A percentile compares a stretch with the other conserved stretches of the same genome.
Conservation (phyloP, 1,284 basidiomycete species). For the Termitomyces sp. region DNA sequence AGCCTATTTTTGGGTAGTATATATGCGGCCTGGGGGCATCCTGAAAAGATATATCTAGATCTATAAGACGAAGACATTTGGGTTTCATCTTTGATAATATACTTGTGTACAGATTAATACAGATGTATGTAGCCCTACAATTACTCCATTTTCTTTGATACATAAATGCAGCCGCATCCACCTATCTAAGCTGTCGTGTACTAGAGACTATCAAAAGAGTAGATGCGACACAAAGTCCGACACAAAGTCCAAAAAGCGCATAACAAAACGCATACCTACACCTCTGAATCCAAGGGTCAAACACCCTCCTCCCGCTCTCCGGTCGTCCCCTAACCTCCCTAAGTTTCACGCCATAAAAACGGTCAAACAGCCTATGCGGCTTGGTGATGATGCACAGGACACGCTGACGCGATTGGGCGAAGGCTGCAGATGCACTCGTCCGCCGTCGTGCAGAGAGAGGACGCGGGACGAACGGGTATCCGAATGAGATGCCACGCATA, state of each 20-base stretch:
- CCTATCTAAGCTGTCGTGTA: constrained; percentile 22
- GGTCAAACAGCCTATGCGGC: constrained; percentile 35
- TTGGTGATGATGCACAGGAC: constrained; percentile 24
- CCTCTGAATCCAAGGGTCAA: constrained; percentile 46
- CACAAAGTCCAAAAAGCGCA: constrained; percentile 29
- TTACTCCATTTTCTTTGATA: not conserved
- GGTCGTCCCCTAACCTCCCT: constrained; percentile 35
- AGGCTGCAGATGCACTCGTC: not conserved
- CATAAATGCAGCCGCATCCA: not conserved
- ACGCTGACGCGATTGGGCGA: constrained; percentile 5
- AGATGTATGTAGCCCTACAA: not conserved
- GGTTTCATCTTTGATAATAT: too few species aligned
- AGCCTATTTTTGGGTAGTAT: too few species aligned
- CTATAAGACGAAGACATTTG: too few species aligned
- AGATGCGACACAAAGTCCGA: constrained; percentile 32
- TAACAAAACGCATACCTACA: constrained; percentile 44
- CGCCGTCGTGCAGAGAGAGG: constrained; percentile 16
- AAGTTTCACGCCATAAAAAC: constrained; percentile 37
- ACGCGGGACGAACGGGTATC: constrained; percentile 41
- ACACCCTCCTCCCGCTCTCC: constrained; percentile 37
- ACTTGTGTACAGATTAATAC: constrained; percentile 1
- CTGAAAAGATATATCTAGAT: too few species aligned
- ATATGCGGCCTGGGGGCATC: too few species aligned
- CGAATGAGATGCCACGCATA: constrained; percentile 39
- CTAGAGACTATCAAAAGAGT: constrained; percentile 37